Percentiles rank a stretch among this genome's conserved stretches.
Conservation (phyloP, 2,329 filamentous ascomycete species). For the Pseudogymnoascus sp. region DNA sequence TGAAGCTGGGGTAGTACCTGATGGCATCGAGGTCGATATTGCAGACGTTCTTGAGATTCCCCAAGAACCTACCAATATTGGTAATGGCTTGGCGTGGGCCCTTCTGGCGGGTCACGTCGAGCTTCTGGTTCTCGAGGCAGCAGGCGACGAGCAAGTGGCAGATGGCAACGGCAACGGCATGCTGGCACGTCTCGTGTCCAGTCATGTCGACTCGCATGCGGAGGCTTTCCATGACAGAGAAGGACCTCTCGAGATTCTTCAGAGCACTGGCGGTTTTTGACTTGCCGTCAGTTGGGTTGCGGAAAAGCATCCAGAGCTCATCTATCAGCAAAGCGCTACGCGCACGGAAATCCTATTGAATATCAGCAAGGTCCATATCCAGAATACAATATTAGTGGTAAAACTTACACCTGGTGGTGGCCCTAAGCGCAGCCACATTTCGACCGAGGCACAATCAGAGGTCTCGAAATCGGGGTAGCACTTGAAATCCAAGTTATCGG, state of each 20-base stretch:
- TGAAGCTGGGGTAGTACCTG: not conserved
- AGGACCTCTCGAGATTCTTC: not conserved
- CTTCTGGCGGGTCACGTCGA: not conserved
- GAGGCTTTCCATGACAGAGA: not conserved
- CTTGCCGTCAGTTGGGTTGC: slow-evolving; percentile 6
- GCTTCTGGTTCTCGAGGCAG: not conserved
- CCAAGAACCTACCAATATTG: not conserved
- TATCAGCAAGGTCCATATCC: not conserved
- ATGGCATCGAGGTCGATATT: not conserved
- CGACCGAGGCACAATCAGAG: slow-evolving; percentile 19
- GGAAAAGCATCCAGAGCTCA: slow-evolving; percentile 1
- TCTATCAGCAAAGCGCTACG: not conserved
- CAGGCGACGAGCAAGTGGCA: not conserved
- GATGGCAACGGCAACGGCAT: not conserved
- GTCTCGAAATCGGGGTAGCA: slow-evolving; percentile 28
- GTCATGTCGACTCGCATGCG: not conserved
- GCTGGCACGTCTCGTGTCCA: not conserved
- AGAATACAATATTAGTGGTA: not conserved
- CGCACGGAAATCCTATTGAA: slow-evolving; percentile 2
- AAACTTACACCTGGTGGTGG: slow-evolving; percentile 24
- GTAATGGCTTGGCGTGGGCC: not conserved
- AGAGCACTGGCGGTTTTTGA: not conserved
- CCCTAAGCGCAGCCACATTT: slow-evolving; percentile 21
- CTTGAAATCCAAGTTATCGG: slow-evolving; percentile 26
- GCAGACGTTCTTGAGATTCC: not conserved